Evolutionary conservation across 495 filamentous ascomycete genomes (phyloP).

Genomic region (Talaromyces thailandensis): DNA sequence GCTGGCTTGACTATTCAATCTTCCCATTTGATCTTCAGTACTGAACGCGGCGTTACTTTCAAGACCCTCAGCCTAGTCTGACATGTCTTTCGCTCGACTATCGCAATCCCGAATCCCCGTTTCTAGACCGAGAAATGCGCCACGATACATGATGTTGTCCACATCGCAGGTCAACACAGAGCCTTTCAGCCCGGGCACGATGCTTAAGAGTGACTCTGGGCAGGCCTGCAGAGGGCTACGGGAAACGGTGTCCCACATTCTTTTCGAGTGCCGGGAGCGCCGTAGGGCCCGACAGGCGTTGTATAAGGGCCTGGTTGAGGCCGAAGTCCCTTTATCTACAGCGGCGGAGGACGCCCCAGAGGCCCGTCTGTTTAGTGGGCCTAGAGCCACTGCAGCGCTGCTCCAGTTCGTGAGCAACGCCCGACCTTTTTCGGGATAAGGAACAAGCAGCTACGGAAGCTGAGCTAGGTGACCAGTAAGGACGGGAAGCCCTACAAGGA

Average conservation of each 20-base stretch:
- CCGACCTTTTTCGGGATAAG: too few species aligned
- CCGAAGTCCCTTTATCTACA: neutral
- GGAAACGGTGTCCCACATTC: too few species aligned
- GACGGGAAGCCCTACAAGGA: too few species aligned
- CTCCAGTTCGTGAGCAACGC: neutral
- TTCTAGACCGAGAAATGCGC: neutral
- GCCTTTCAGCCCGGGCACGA: conserved; percentile 11
- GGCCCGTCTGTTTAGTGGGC: neutral
- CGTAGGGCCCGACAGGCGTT: too few species aligned
- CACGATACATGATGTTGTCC: neutral
- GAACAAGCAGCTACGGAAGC: too few species aligned
- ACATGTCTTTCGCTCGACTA: neutral
- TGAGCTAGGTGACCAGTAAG: too few species aligned
- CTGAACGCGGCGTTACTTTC: neutral
- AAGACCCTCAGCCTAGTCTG: neutral
- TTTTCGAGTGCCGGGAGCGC: too few species aligned
- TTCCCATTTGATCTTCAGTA: too few species aligned
- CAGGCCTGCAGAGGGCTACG: conserved; percentile 10
- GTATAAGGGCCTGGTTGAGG: neutral
- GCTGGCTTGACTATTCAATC: too few species aligned
- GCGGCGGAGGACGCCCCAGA: neutral
- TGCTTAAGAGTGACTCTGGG: conserved; percentile 14
- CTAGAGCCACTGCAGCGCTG: neutral
- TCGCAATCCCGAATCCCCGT: neutral
- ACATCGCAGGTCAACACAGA: neutral